These are phyloP conservation scores for Hypoxylon fuscum DNA, from an alignment of 495 filamentous ascomycete species.

Conservation along the genomic window DNA sequence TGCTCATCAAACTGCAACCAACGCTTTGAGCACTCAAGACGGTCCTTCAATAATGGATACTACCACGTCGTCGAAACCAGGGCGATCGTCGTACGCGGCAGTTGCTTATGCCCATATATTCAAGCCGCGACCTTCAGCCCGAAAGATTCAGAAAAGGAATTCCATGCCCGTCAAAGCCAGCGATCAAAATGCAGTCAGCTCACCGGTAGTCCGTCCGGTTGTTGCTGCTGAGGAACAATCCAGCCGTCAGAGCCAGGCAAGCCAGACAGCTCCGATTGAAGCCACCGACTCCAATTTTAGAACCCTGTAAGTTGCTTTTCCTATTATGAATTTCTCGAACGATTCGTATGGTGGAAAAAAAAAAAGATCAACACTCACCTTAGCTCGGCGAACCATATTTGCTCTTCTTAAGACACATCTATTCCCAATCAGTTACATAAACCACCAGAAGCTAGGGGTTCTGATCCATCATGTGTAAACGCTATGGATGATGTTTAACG, in stretches of 20 bases:
- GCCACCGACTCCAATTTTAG: conserved; percentile 34
- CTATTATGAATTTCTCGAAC: conserved; percentile 31
- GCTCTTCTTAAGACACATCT: background rate
- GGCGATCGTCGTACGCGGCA: conserved; percentile 24
- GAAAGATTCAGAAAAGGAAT: conserved; percentile 40
- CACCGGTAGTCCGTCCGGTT: conserved; percentile 2
- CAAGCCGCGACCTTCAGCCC: conserved; percentile 31
- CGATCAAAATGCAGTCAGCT: conserved; percentile 13
- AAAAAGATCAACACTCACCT: conserved; percentile 14
- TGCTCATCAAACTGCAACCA: conserved; percentile 28
- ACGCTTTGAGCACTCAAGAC: conserved; percentile 26
- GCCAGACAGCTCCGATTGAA: conserved; percentile 11
- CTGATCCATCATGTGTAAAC: conserved; percentile 1
- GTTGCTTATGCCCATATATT: conserved; percentile 29
- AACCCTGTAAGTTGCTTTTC: conserved; percentile 34
- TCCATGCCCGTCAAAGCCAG: conserved; percentile 21
- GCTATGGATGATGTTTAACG: conserved; percentile 6
- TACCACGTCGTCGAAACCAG: conserved; percentile 25
- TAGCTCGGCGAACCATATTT: conserved; percentile 19
- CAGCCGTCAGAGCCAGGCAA: conserved; percentile 13
- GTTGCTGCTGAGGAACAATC: background rate
- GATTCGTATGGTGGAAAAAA: background rate
- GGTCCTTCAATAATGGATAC: conserved; percentile 39
- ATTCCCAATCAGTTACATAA: conserved; percentile 10
- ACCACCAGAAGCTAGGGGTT: conserved; percentile 18